Evolutionary conservation across 2,329 filamentous ascomycete genomes (phyloP), one percentile per base, ranked within the genome.

Genomic region (Emmonsia crescens): DNA sequence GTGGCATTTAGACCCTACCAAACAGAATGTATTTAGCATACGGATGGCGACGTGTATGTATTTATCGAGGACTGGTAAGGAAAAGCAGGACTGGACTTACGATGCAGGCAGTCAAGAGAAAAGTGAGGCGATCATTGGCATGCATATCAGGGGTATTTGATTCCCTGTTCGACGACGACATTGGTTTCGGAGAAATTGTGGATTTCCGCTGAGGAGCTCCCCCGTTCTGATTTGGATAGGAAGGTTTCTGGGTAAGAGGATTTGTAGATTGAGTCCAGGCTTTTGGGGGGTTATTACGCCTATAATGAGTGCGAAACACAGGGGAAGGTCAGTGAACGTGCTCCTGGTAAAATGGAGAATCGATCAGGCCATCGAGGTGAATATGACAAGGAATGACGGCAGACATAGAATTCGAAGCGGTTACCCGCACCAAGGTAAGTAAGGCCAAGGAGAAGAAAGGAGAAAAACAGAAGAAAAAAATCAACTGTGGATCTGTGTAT

Each of bases 211-310:
- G 73, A 48, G 73, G 74, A 66, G 77, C 74, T 64, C 75, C 78
- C 67, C 83, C 84, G 76, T 86, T 86, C 65, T 80, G 77, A 63
- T 79, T 77, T 63, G 73, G 70, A 59, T 77, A 71, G 31, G 79
- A 76, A 54, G 79, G 71, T 66, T 82, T 80, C 67, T 85, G 82
- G 24, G 82, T 84, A 70, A 85, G 81, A 52, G 83, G 82, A 71
- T 86, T 86, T 61, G 80, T 79, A 68, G 82, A 82, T 69, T 81
- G 78, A 57, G 80, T 79, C 84, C 84, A 87, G 69, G 83, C 83
- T 73, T 83, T 85, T 66, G 80, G 81, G 56, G 79, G 77, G 72
- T 73, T 82, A 75, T 77, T 81, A 77, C 74, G 81, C 79, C 75
- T 75, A 66, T 29, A 49, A 49, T 29, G 65, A 56, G 60, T 63